Base-by-base conservation (phyloP, 2,329 filamentous ascomycete genomes). In the Colletotrichum gloeosporioides region DNA sequence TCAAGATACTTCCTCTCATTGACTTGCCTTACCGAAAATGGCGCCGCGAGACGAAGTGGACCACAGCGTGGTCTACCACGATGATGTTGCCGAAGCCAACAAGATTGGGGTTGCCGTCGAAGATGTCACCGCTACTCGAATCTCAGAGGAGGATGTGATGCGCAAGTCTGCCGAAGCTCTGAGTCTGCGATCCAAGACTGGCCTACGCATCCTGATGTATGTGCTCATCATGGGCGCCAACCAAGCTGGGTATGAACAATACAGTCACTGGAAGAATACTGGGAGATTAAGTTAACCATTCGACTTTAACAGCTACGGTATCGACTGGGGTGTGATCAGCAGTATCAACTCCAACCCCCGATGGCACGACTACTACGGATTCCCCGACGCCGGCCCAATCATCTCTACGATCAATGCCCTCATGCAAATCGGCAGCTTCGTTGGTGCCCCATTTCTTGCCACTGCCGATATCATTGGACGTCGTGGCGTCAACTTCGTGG, bases 381-480 rank as follows among this genome's bases (percentile, higher is more conserved):
- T 89, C 61, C 84, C 79, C 4, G 85, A 81, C 25, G 81, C 82
- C 12, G 87, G 87, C 12, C 78, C 82, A 18, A 85, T 83, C 16
- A 85, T 84, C 29, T 86, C 86, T 3, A 84, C 86, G 3, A 84
- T 89, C 68, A 89, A 88, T 70, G 86, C 87, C 2, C 80, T 89
- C 49, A 89, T 89, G 87, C 86, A 83, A 13, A 87, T 89, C 53
- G 87, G 87, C 29, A 86, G 81, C 8, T 85, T 89, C 64, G 83
- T 84, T 70, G 88, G 89, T 22, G 86, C 89, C 5, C 89, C 88
- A 0, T 88, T 90, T 64, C 84, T 89, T 69, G 84, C 85, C 8
- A 83, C 90, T 9, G 86, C 88, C 77, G 89, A 90, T 80, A 84
- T 89, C 9, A 86, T 90, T 78, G 89, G 89, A 61, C 86, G 89